Evolutionary conservation across 192 early-diverging fungal genomes (phyloP), one percentile per base, ranked within the genome.

Genomic region (Gaertneriomyces semiglobifer): DNA sequence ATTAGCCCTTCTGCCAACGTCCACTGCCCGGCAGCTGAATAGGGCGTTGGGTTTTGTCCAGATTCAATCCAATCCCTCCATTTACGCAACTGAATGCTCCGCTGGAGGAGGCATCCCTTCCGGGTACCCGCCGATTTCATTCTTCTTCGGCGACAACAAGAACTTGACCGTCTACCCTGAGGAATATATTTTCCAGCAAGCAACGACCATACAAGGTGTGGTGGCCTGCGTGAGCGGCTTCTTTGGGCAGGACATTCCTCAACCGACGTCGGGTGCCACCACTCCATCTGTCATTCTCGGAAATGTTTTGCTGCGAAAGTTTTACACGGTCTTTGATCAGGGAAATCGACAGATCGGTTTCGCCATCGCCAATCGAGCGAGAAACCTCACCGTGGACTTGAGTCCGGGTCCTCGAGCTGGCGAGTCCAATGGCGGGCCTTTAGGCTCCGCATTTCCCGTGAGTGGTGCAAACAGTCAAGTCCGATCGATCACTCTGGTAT

Each of bases 281-380:
- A 5, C 53, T 5, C 66, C 66, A 16, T 66, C 58, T 19, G 62
- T 58, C 16, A 77, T 76, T 44, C 62, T 80, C 59, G 78, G 78
- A 19, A 67, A 77, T 42, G 69, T 77, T 20, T 77, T 75, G 52
- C 61, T 74, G 19, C 58, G 78, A 9, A 12, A 44, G 44, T 80
- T 72, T 50, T 80, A 80, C 57, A 74, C 78, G 25, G 72, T 80
- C 44, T 80, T 71, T 59, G 76, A 80, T 52, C 20, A 19, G 7
- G 53, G 18, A 7, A 56, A 68, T 12, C 25, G 63, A 9, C 65
- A 41, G 16, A 44, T 76, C 33, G 68, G 66, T 5, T n/a, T 75
- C 19, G 74, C 74, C 5, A 10, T 53, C 10, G 74, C 74, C 38
- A 58, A 61, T 44, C 69, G 69, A 42, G 41, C 33, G 18, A 4